A percentile compares a stretch with the other conserved stretches of the same genome.
These are phyloP conservation scores for Aegle marmelos DNA, from an alignment of 345 rosid species.

Conservation along the genomic window DNA sequence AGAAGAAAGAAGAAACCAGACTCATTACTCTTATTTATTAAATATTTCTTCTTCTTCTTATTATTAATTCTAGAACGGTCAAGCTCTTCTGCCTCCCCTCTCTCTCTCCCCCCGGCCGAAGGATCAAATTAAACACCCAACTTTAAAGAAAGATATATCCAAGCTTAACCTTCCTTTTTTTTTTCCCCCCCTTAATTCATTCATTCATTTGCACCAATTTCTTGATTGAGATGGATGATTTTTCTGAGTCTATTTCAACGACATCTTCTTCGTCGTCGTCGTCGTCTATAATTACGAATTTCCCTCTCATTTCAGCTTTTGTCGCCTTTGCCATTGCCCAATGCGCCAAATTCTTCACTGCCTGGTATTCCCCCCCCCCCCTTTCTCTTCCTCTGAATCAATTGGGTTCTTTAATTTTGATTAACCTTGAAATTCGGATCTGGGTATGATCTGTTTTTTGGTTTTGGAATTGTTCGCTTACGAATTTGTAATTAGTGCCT, in stretches of 20 bases:
- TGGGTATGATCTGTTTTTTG: neutral
- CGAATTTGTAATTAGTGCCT: neutral
- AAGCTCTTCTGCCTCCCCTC: neutral
- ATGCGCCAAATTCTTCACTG: slow-evolving; percentile 57
- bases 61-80: neutral
- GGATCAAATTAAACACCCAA: neutral
- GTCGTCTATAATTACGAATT: slow-evolving; percentile 44
- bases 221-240: slow-evolving; percentile 28
- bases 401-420: neutral
- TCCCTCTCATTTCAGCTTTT: slow-evolving; percentile 62
- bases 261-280: slow-evolving; percentile 34
- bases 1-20: too few species aligned
- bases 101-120: neutral
- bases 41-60: neutral
- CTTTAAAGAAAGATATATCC: neutral
- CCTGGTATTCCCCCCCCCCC: slow-evolving; percentile 40
- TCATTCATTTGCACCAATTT: neutral
- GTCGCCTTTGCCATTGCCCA: slow-evolving; percentile 65
- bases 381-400: neutral
- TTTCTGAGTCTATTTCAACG: slow-evolving; percentile 7
- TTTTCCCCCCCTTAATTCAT: neutral
- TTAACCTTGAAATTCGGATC: slow-evolving; percentile 16
- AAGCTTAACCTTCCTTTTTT: neutral
- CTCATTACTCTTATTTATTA: too few species aligned
- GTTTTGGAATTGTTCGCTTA: neutral